phyloP scores from a whole-genome alignment of 768 basidiomycete genomes.

The Obba rivulosa region DNA sequence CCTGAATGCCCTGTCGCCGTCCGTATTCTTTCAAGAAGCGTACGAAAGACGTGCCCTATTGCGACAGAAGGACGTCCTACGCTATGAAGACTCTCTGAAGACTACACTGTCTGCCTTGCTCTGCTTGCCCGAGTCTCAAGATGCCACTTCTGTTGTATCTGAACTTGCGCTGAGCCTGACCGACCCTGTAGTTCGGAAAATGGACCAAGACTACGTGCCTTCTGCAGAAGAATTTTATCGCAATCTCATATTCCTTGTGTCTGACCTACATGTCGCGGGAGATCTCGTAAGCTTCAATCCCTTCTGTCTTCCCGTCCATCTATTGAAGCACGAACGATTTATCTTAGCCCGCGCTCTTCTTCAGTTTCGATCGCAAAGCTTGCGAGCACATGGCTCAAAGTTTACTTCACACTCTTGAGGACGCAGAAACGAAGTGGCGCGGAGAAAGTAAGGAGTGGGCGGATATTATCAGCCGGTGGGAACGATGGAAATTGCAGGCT shows the following conservation, averaged over 20 bases:
- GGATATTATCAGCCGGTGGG: constrained; percentile 44
- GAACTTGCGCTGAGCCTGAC: constrained; percentile 36
- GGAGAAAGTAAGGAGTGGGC: constrained; percentile 41
- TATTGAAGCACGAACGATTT: too few relatives aligned
- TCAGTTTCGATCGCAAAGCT: constrained; percentile 55
- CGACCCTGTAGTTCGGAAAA: constrained; percentile 28
- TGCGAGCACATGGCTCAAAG: constrained; percentile 50
- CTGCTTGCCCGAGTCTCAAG: constrained; percentile 29
- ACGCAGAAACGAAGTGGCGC: constrained; percentile 48
- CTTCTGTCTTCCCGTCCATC: not conserved
- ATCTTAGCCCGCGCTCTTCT: constrained; percentile 58
- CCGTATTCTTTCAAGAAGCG: constrained; percentile 35
- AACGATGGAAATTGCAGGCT: constrained; percentile 40
- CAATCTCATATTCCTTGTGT: constrained; percentile 48
- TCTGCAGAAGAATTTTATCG: constrained; percentile 24
- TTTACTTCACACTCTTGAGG: constrained; percentile 32
- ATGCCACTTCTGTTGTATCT: constrained; percentile 28
- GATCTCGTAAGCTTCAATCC: constrained; percentile 43
- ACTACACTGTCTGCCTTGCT: constrained; percentile 33
- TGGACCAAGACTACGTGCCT: constrained; percentile 30
- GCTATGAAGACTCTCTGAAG: constrained; percentile 54
- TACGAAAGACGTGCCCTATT: constrained; percentile 33
- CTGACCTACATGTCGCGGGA: constrained; percentile 49
- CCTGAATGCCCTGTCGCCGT: constrained; percentile 35
- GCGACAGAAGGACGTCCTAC: constrained; percentile 54